phyloP scores from a whole-genome alignment of 257 asterid genomes.

The Pogostemon cablin region DNA sequence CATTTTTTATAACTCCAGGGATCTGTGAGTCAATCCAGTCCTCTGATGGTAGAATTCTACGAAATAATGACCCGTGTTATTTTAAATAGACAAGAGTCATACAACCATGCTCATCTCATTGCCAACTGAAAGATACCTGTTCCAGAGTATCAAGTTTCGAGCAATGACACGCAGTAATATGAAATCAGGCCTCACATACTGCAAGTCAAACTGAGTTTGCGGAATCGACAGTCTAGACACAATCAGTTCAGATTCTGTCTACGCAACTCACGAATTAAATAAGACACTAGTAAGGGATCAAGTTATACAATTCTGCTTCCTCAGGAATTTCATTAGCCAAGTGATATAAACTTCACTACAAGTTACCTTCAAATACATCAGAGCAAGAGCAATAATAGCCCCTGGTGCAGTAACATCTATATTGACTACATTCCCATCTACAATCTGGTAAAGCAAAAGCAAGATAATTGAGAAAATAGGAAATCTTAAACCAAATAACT shows the following conservation, averaged over 20 bases:
- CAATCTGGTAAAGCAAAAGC: constrained; percentile 47
- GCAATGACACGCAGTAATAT: constrained; percentile 91
- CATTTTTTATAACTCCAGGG: constrained; percentile 70
- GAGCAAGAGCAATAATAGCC: constrained; percentile 84
- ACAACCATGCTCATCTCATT: constrained; percentile 24
- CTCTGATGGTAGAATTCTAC: constrained; percentile 79
- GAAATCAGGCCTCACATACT: constrained; percentile 92
- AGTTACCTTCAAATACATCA: constrained; percentile 86
- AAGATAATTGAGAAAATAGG: constrained; percentile 33
- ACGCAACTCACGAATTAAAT: constrained; percentile 33
- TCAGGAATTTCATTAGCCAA: not conserved
- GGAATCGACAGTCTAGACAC: constrained; percentile 85
- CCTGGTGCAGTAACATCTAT: constrained; percentile 98
- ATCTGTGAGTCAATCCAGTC: constrained; percentile 90
- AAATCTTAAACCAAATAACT: constrained; percentile 23
- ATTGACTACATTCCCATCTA: constrained; percentile 69
- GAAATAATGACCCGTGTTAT: constrained; percentile 32
- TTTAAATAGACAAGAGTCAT: constrained; percentile 11
- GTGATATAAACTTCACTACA: constrained; percentile 26
- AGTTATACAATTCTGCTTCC: not conserved
- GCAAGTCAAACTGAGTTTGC: constrained; percentile 85
- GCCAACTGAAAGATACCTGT: constrained; percentile 62
- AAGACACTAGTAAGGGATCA: constrained; percentile 21
- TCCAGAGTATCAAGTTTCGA: constrained; percentile 88
- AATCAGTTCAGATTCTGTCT: constrained; percentile 89